phyloP scores from a whole-genome alignment of 768 basidiomycete species.

The Termitomyces sp. region DNA sequence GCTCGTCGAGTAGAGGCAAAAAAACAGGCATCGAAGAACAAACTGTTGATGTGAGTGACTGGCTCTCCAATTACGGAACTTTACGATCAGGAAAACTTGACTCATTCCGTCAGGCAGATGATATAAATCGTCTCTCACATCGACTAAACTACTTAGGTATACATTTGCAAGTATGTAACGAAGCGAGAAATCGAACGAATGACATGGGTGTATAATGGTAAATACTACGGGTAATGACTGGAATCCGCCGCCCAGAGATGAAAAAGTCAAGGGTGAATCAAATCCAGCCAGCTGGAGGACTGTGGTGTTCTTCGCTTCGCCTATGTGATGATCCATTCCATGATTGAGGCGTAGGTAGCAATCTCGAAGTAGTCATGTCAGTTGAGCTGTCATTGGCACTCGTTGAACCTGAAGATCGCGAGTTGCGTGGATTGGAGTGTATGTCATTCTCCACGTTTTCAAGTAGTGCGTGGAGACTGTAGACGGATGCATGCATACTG shows the following conservation, averaged over 20 bases:
- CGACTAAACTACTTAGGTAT: not conserved
- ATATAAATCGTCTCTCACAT: not conserved
- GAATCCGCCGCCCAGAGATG: not conserved
- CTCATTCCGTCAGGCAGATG: not conserved
- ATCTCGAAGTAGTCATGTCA: conserved; percentile 23
- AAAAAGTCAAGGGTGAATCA: conserved; percentile 19
- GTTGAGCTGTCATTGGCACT: conserved; percentile 17
- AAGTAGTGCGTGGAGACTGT: conserved; percentile 59
- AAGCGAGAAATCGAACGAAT: conserved; percentile 3
- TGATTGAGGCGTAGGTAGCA: conserved; percentile 46
- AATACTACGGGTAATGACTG: conserved; percentile 3
- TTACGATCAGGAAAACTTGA: conserved; percentile 8
- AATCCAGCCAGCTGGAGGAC: conserved; percentile 48
- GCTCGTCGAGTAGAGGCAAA: conserved; percentile 57
- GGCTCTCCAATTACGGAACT: conserved; percentile 3
- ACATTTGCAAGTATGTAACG: not conserved
- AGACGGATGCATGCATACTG: conserved; percentile 54
- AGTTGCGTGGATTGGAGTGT: conserved; percentile 19
- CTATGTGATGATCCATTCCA: conserved; percentile 34
- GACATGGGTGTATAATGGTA: not conserved
- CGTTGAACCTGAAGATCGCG: conserved; percentile 20
- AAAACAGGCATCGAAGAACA: conserved; percentile 41
- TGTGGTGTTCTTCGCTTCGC: conserved; percentile 28
- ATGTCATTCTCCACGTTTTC: conserved; percentile 47
- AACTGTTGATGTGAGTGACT: not conserved